Percentiles rank a stretch among this genome's conserved stretches.
These are phyloP conservation scores for Dendrobium officinale DNA, from an alignment of 106 monocot species.

Conservation along the genomic window DNA sequence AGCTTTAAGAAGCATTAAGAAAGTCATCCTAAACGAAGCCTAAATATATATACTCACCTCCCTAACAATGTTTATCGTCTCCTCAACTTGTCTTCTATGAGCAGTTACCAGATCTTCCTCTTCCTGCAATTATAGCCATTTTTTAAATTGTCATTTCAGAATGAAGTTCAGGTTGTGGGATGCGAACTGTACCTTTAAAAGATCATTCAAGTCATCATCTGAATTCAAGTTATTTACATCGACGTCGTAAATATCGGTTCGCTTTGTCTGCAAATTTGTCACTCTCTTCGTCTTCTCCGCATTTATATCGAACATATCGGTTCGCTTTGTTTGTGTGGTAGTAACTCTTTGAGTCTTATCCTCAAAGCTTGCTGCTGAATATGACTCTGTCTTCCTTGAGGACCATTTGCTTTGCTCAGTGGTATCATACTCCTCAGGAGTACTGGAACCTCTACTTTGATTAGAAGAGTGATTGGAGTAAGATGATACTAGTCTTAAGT, in stretches of 20 bases:
- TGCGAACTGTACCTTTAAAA: slow-evolving; percentile 2
- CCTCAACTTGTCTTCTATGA: slow-evolving; percentile 83
- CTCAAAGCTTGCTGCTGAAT: background rate
- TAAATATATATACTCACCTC: slow-evolving; percentile 26
- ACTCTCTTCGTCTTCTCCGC: slow-evolving; percentile 25
- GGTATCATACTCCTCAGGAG: background rate
- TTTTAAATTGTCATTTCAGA: background rate
- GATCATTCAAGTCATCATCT: background rate
- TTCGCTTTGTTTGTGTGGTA: slow-evolving; percentile 49
- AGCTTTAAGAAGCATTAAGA: too few relatives aligned
- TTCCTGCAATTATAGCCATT: slow-evolving; percentile 25
- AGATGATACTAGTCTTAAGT: slow-evolving; percentile 9
- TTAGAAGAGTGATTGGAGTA: slow-evolving; percentile 17
- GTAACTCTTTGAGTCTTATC: slow-evolving; percentile 31
- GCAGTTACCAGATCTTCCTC: slow-evolving; percentile 74
- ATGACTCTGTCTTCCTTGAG: background rate
- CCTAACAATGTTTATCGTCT: slow-evolving; percentile 83
- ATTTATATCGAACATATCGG: background rate
- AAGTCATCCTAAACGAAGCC: too few relatives aligned
- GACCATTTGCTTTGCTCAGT: slow-evolving; percentile 2
- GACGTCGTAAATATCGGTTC: slow-evolving; percentile 11
- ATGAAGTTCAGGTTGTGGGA: background rate
- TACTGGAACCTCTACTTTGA: slow-evolving; percentile 1
- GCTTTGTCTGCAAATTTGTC: slow-evolving; percentile 39
- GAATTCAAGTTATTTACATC: background rate